Conservation (phyloP, 768 basidiomycete species). For the Dioszegia hungarica region DNA sequence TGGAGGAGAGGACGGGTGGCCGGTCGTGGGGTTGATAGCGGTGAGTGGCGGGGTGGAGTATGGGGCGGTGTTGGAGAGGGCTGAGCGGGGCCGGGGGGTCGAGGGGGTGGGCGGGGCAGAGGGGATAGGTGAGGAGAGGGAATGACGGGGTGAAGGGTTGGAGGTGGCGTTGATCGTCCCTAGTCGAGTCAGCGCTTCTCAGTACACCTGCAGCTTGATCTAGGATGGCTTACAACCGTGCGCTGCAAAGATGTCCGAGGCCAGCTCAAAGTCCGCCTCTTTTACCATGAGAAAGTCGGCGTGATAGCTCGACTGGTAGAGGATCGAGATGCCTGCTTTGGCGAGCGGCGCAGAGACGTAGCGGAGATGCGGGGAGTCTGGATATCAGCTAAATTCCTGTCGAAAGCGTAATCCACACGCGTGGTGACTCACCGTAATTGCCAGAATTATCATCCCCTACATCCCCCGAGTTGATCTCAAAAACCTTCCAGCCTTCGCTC, state of each 20-base stretch:
- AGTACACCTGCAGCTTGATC: too few relatives aligned
- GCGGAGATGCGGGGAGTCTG: slow-evolving; percentile 40
- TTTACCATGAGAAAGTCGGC: slow-evolving; percentile 29
- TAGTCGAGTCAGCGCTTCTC: not conserved
- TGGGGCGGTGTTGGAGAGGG: not conserved
- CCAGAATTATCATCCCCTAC: slow-evolving; percentile 16
- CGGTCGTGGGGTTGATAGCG: not conserved
- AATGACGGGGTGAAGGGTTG: slow-evolving; percentile 1
- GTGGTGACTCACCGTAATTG: slow-evolving; percentile 30
- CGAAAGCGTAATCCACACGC: too few relatives aligned
- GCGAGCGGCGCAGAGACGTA: slow-evolving; percentile 36
- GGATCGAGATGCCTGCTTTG: slow-evolving; percentile 33
- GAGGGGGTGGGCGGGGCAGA: not conserved
- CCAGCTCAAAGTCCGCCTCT: slow-evolving; percentile 28
- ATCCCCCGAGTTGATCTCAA: slow-evolving; percentile 39
- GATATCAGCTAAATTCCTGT: not conserved
- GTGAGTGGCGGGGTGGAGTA: not conserved
- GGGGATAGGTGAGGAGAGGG: not conserved
- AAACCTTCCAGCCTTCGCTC: slow-evolving; percentile 33
- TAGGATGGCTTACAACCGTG: slow-evolving; percentile 37
- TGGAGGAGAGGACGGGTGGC: not conserved
- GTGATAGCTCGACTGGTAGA: slow-evolving; percentile 19
- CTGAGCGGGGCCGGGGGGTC: not conserved
- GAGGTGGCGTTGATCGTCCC: slow-evolving; percentile 3
- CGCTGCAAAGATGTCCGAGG: slow-evolving; percentile 24